A percentile compares a stretch with the other conserved stretches of the same genome.
Conservation (phyloP, 2,329 filamentous ascomycete genomes). For the Verticillium nonalfalfae region DNA sequence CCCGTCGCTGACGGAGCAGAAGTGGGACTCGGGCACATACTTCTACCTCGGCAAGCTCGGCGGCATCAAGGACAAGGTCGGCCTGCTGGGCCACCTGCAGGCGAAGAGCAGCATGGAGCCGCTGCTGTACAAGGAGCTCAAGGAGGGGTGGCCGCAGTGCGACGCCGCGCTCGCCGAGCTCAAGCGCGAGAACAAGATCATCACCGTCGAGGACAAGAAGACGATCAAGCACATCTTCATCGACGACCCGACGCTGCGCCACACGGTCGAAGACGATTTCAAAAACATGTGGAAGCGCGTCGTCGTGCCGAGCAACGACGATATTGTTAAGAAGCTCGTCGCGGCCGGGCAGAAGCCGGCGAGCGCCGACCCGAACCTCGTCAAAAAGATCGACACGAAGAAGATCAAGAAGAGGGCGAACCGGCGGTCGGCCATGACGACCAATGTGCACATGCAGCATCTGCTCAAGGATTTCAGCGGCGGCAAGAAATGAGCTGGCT, state of each 20-base stretch:
- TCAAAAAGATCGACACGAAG: slow-evolving; percentile 49
- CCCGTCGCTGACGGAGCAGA: slow-evolving; percentile 55
- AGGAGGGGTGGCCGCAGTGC: slow-evolving; percentile 91
- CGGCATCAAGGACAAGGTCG: slow-evolving; percentile 69
- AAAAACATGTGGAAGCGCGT: slow-evolving; percentile 76
- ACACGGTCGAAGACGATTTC: slow-evolving; percentile 77
- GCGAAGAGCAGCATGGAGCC: slow-evolving; percentile 74
- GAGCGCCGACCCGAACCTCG: slow-evolving; percentile 63
- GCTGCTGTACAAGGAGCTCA: slow-evolving; percentile 80
- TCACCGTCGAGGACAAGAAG: slow-evolving; percentile 88
- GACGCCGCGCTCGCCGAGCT: slow-evolving; percentile 71
- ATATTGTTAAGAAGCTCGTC: slow-evolving; percentile 70
- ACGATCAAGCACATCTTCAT: slow-evolving; percentile 82
- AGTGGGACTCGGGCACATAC: slow-evolving; percentile 67
- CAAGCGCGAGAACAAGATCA: slow-evolving; percentile 70
- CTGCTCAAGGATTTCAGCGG: slow-evolving; percentile 67
- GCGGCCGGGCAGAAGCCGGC: slow-evolving; percentile 78
- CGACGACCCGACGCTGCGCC: slow-evolving; percentile 73
- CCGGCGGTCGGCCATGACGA: slow-evolving; percentile 71
- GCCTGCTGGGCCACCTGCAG: slow-evolving; percentile 77
- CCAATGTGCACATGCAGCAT: slow-evolving; percentile 80
- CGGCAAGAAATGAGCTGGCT: neutral
- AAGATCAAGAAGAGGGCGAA: slow-evolving; percentile 65
- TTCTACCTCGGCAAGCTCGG: slow-evolving; percentile 75
- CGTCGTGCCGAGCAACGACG: slow-evolving; percentile 66